A percentile compares a stretch with the other conserved stretches of the same genome.
phyloP scores from a whole-genome alignment of 2,329 filamentous ascomycete genomes.

The Neofusicoccum sp. region DNA sequence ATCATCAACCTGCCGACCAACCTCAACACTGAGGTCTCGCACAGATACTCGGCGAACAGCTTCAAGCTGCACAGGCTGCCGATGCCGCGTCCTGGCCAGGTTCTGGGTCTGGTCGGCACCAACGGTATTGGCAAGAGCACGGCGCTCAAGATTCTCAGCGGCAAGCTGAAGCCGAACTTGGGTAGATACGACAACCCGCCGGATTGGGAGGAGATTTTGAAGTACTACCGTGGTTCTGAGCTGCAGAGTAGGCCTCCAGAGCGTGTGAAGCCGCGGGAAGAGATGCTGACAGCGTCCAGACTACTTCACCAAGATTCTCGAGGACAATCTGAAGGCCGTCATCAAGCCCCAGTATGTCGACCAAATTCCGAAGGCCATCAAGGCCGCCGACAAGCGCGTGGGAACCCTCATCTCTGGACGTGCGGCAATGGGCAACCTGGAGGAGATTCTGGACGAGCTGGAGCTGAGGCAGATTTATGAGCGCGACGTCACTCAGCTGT shows the following conservation, averaged over 20 bases:
- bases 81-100: conserved; percentile 92
- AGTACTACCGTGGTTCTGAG: conserved; percentile 96
- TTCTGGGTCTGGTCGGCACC: conserved; percentile 93
- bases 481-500: conserved; percentile 86
- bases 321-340: conserved; percentile 95
- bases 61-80: conserved; percentile 98
- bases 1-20: conserved; percentile 99
- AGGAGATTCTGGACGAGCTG: conserved; percentile 80
- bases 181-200: conserved; percentile 94
- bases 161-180: conserved; percentile 97
- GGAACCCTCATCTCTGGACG: conserved; percentile 76
- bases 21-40: conserved; percentile 95
- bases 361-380: conserved; percentile 92
- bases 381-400: conserved; percentile 78
- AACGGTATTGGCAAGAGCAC: conserved; percentile 99
- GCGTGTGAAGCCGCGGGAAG: background rate
- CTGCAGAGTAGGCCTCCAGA: conserved; percentile 73
- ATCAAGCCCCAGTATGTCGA: conserved; percentile 99
- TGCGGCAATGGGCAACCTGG: conserved; percentile 74
- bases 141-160: conserved; percentile 97
- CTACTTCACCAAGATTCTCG: conserved; percentile 98
- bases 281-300: conserved; percentile 55
- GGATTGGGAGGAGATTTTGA: conserved; percentile 98
- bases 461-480: conserved; percentile 89
- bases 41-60: conserved; percentile 98